Evolutionary conservation across 225 moss, liverwort and hornwort genomes (phyloP).

Genomic region (Climacium dendroides): DNA sequence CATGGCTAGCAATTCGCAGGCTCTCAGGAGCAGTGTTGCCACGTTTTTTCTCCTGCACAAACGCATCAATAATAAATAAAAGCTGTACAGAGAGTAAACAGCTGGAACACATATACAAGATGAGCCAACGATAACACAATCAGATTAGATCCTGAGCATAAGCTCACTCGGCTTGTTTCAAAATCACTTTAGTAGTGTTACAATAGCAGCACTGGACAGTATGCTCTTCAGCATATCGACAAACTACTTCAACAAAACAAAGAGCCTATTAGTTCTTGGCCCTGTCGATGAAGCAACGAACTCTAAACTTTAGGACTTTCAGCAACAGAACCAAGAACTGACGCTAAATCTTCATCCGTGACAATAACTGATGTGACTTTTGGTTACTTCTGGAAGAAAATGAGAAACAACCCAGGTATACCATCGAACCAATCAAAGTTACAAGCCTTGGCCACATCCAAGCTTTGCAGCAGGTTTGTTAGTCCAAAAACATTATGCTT

Average conservation of each 20-base stretch:
- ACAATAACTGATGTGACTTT: background rate
- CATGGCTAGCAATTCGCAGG: constrained; percentile 59
- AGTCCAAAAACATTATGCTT: background rate
- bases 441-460: background rate
- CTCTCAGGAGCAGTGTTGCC: constrained; percentile 74
- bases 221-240: background rate
- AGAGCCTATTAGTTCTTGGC: background rate
- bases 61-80: background rate
- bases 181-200: background rate
- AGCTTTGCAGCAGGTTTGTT: background rate
- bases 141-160: background rate
- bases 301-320: background rate
- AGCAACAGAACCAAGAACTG: background rate
- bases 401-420: background rate
- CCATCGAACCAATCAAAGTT: background rate
- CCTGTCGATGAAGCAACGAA: background rate
- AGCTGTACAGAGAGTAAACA: background rate
- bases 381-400: background rate
- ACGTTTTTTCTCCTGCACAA: constrained; percentile 71
- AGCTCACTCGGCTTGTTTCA: background rate
- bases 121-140: background rate
- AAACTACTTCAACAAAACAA: background rate
- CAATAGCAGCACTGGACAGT: background rate
- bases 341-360: background rate
- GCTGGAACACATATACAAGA: background rate